A percentile compares a stretch with the other conserved stretches of the same genome.
phyloP scores from a whole-genome alignment of 2,329 filamentous ascomycete genomes.

The Colletotrichum camelliae region DNA sequence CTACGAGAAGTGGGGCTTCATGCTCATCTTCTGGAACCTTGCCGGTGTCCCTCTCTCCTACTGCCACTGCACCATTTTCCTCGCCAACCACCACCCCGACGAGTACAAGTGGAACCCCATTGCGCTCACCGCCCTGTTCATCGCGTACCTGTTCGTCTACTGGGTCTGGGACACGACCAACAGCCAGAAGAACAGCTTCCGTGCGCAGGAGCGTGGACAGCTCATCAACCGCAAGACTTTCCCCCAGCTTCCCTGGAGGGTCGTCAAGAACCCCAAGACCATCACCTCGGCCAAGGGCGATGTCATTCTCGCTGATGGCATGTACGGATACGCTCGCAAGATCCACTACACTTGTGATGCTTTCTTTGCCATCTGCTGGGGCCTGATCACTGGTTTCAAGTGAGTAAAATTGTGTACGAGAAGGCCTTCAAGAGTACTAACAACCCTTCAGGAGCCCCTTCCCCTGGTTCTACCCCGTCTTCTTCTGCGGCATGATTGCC shows the following conservation, averaged over 20 bases:
- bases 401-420: not conserved
- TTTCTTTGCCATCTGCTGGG: constrained; percentile 80
- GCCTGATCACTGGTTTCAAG: constrained; percentile 79
- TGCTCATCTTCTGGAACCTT: constrained; percentile 98
- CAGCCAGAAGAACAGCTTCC: constrained; percentile 93
- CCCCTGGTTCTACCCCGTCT: constrained; percentile 88
- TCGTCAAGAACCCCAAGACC: constrained; percentile 78
- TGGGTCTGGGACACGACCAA: constrained; percentile 94
- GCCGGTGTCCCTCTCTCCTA: constrained; percentile 90
- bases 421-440: not conserved
- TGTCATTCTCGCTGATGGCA: constrained; percentile 82
- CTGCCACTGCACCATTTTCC: constrained; percentile 91
- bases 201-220: constrained; percentile 77
- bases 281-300: constrained; percentile 78
- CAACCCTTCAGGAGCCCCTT: constrained; percentile 65
- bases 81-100: constrained; percentile 81
- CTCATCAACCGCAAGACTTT: constrained; percentile 77
- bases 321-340: constrained; percentile 61
- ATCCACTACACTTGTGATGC: constrained; percentile 79
- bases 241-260: constrained; percentile 90
- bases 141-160: constrained; percentile 82
- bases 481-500: constrained; percentile 81
- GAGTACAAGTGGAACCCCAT: constrained; percentile 79
- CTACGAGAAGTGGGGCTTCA: constrained; percentile 96
- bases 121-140: constrained; percentile 68